phyloP scores from a whole-genome alignment of 73 alveolate species.

The Stentor coeruleus region DNA sequence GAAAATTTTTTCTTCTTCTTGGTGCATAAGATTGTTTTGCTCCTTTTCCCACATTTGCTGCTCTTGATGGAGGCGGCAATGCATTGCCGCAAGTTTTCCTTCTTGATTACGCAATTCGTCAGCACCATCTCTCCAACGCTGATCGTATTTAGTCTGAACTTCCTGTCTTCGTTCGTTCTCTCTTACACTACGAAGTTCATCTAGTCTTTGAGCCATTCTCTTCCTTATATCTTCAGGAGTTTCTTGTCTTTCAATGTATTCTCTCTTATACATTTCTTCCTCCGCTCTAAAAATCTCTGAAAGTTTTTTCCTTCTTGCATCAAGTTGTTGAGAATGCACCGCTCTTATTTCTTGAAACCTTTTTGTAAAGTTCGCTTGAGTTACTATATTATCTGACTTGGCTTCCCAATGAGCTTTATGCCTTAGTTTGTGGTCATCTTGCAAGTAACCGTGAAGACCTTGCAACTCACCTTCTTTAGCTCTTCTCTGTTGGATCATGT shows the following conservation, averaged over 20 bases:
- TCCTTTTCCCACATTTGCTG: constrained; percentile 52
- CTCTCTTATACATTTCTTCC: not conserved
- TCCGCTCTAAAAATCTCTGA: not conserved
- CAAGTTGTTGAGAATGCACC: not conserved
- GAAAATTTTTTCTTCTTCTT: constrained; percentile 50
- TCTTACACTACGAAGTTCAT: not conserved
- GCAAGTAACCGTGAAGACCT: constrained; percentile 5
- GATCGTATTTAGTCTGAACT: not conserved
- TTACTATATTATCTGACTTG: constrained; percentile 40
- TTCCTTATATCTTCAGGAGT: not conserved
- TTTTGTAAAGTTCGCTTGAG: not conserved
- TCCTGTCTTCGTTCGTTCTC: not conserved
- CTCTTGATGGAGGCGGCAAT: constrained; percentile 49
- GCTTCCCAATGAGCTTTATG: constrained; percentile 50
- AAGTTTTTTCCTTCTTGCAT: not conserved
- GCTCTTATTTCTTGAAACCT: constrained; percentile 34
- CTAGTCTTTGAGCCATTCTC: not conserved
- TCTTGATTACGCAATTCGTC: constrained; percentile 26
- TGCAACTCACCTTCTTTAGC: constrained; percentile 37
- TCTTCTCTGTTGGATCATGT: constrained; percentile 41
- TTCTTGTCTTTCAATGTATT: not conserved
- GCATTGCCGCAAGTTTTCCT: constrained; percentile 40
- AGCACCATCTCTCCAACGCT: not conserved
- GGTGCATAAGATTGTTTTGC: constrained; percentile 24
- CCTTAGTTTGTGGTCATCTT: constrained; percentile 35